phyloP scores from a whole-genome alignment of 176 grass and related monocot genomes.

The Juncus inflexus region DNA sequence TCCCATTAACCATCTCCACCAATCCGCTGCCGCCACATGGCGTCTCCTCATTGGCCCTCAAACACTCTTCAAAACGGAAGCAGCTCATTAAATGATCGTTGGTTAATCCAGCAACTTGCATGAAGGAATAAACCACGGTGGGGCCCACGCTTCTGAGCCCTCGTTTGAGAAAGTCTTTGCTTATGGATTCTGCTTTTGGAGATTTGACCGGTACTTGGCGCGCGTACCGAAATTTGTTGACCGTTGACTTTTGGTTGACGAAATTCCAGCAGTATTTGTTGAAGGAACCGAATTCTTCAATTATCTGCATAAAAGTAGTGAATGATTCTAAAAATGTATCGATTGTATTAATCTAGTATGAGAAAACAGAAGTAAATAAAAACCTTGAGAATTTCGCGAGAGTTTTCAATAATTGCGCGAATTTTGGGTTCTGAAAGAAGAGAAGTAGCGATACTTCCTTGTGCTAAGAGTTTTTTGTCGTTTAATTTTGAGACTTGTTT shows the following conservation, averaged over 20 bases:
- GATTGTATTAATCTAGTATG: background rate
- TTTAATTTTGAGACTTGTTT: slow-evolving; percentile 60
- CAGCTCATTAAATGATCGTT: slow-evolving; percentile 85
- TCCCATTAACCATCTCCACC: slow-evolving; percentile 27
- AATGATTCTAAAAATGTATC: background rate
- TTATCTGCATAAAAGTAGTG: slow-evolving; percentile 42
- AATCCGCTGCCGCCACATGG: slow-evolving; percentile 1
- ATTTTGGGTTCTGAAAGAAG: slow-evolving; percentile 88
- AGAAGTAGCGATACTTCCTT: slow-evolving; percentile 47
- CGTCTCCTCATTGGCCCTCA: slow-evolving; percentile 22
- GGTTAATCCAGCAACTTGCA: slow-evolving; percentile 84
- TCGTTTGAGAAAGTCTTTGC: slow-evolving; percentile 81
- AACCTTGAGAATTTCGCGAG: slow-evolving; percentile 70
- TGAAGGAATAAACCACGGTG: slow-evolving; percentile 83
- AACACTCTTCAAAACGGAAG: slow-evolving; percentile 70
- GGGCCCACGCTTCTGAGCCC: slow-evolving; percentile 76
- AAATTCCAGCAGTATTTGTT: slow-evolving; percentile 81
- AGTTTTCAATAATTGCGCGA: slow-evolving; percentile 69
- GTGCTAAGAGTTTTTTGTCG: slow-evolving; percentile 59
- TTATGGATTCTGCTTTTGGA: slow-evolving; percentile 83
- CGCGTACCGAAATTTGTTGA: slow-evolving; percentile 59
- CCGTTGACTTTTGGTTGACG: slow-evolving; percentile 65
- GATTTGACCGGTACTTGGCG: slow-evolving; percentile 79
- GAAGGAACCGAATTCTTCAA: slow-evolving; percentile 81
- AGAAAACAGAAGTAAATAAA: too few relatives aligned